A percentile compares a stretch with the other conserved stretches of the same genome.
phyloP scores from a whole-genome alignment of 192 early-diverging fungal species.

The Linnemannia schmuckeri region DNA sequence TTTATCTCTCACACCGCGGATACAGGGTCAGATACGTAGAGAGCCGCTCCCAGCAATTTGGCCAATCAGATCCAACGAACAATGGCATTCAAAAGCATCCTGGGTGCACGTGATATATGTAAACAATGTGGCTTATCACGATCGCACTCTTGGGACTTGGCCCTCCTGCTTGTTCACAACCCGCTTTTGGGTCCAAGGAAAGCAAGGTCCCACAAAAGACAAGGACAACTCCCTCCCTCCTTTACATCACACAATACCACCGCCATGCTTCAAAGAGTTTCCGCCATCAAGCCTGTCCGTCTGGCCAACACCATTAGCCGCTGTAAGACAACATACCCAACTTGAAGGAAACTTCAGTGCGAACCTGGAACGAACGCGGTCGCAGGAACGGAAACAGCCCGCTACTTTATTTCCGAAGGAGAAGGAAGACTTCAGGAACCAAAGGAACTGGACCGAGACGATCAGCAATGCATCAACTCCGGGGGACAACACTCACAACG shows the following conservation, averaged over 20 bases:
- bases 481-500: background rate
- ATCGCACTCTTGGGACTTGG: background rate
- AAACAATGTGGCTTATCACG: slow-evolving; percentile 46
- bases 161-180: background rate
- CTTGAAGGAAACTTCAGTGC: background rate
- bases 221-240: background rate
- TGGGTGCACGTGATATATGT: background rate
- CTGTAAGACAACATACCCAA: slow-evolving; percentile 24
- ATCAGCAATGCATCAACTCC: background rate
- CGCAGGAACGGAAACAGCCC: background rate
- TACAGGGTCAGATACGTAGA: too few relatives aligned
- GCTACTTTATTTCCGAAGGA: background rate
- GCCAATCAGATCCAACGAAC: background rate
- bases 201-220: slow-evolving; percentile 1
- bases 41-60: background rate
- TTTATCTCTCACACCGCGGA: background rate
- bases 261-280: slow-evolving; percentile 47
- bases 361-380: background rate
- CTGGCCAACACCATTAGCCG: slow-evolving; percentile 33
- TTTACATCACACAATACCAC: background rate
- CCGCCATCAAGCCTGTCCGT: slow-evolving; percentile 29
- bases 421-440: background rate
- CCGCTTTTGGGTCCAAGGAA: background rate
- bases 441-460: background rate
- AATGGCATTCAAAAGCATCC: background rate